Evolutionary conservation across 306 rosid genomes (phyloP), one percentile per base, ranked within the genome.

Genomic region (Erythrophleum fordii): DNA sequence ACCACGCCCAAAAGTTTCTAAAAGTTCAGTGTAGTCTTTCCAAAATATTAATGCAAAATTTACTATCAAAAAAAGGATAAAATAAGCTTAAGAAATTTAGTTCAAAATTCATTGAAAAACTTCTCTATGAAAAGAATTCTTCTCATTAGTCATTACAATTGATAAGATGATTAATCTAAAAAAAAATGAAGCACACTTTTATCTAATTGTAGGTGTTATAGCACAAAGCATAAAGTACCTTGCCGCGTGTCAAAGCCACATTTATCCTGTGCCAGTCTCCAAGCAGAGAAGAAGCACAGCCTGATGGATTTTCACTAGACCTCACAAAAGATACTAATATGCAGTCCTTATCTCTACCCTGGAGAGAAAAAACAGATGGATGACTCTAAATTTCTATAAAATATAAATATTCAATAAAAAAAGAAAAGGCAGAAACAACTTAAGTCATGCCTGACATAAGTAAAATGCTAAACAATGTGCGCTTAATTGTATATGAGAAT

Each of bases 301-400:
- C 86, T 61, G 88, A 81, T 14, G 99, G 92, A 72, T 89, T 93
- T 86, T 93, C 94, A 22, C 67, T 84, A 45, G 99, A 95, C 76
- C 99, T 85, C 65, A 95, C 98, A 76, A 95, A 95, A 26, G 98
- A 93, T 56, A 95, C 85, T 78, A 93, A 81, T 77, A 95, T 90
- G 86, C 99, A 95, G 72, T 95, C 99, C 88, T 93, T 91, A 68
- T 95, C 99, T 87, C 99, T 89, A 75, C 99, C 99, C 98, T 95
- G 88, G 22, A 73, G 52, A 44, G 56, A 60, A 48, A 23, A 76
- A 46, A 52, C 76, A 75, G n/a, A 25, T 52, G 28, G 48, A 11
- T 16, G 39, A n/a, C 58, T 16, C 69, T 17, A 42, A 8, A 31
- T 34, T 34, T 17, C 70, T 35, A 64, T 9, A 16, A 64, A 44